phyloP scores from a whole-genome alignment of 23 red algal genomes.

The Porphyridium purpureum region DNA sequence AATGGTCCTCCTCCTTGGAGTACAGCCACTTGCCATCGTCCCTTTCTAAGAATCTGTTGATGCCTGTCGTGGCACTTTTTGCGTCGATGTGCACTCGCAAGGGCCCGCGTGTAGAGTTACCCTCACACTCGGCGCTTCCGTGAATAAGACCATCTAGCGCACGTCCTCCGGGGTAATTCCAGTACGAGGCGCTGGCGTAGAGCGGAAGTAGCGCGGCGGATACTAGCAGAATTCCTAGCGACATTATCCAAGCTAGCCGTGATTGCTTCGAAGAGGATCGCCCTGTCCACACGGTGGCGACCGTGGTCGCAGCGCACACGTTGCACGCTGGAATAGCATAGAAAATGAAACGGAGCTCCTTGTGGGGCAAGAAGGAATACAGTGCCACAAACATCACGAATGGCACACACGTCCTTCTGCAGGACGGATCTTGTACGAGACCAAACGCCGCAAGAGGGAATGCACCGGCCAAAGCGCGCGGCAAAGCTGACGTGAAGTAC shows the following conservation, averaged over 20 bases:
- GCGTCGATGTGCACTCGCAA: slow-evolving; percentile 1
- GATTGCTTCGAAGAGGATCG: neutral
- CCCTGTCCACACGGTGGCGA: slow-evolving; percentile 2
- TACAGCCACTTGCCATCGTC: too few relatives aligned
- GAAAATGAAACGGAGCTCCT: slow-evolving; percentile 84
- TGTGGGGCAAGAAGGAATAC: slow-evolving; percentile 69
- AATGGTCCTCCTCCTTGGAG: slow-evolving; percentile 1
- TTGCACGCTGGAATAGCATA: slow-evolving; percentile 50
- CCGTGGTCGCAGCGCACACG: slow-evolving; percentile 21
- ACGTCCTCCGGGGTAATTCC: slow-evolving; percentile 15
- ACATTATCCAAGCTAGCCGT: neutral
- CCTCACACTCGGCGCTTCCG: neutral
- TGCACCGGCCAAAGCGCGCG: slow-evolving; percentile 28
- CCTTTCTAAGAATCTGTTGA: too few relatives aligned
- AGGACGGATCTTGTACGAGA: neutral
- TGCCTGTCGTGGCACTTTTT: neutral
- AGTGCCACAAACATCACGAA: slow-evolving; percentile 40
- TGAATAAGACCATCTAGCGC: neutral
- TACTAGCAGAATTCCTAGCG: neutral
- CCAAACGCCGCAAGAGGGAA: slow-evolving; percentile 5
- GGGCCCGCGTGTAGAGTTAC: too few relatives aligned
- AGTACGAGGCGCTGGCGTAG: neutral
- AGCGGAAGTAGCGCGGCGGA: neutral
- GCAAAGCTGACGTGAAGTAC: slow-evolving; percentile 76
- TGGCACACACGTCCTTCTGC: slow-evolving; percentile 9